phyloP scores from a whole-genome alignment of 257 asterid genomes.

The Craterostigma plantagineum region DNA sequence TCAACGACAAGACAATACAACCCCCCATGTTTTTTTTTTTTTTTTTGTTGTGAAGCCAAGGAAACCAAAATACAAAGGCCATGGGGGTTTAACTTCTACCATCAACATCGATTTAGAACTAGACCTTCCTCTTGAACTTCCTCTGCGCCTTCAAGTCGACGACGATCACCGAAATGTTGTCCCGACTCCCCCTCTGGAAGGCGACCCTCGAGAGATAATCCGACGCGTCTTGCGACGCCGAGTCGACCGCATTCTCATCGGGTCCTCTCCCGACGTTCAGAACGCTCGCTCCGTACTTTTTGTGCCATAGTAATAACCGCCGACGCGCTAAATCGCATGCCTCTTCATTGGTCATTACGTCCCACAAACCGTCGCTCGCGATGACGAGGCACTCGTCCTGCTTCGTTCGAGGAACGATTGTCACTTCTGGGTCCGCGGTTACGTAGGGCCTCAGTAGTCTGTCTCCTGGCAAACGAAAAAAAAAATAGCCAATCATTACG shows the following conservation, averaged over 20 bases:
- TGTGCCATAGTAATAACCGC: slow-evolving; percentile 62
- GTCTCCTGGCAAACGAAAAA: slow-evolving; percentile 36
- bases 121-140: slow-evolving; percentile 25
- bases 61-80: no score
- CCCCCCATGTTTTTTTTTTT: no score
- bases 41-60: no score
- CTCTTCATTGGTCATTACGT: slow-evolving; percentile 77
- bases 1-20: no score
- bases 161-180: slow-evolving; percentile 62
- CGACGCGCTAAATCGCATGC: slow-evolving; percentile 74
- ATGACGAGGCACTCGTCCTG: slow-evolving; percentile 72
- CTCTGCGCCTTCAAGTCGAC: slow-evolving; percentile 74
- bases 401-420: slow-evolving; percentile 43
- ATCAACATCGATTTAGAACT: no score
- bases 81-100: no score
- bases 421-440: slow-evolving; percentile 80
- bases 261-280: slow-evolving; percentile 17
- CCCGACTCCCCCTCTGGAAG: slow-evolving; percentile 81
- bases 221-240: slow-evolving; percentile 90
- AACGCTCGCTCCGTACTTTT: slow-evolving; percentile 19
- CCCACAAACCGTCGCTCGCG: slow-evolving; percentile 96
- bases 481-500: not conserved
- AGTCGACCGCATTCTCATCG: slow-evolving; percentile 70
- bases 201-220: slow-evolving; percentile 77
- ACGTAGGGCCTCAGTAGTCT: slow-evolving; percentile 81